Base-by-base conservation (phyloP, 768 basidiomycete genomes). In the Termitomyces sp. region DNA sequence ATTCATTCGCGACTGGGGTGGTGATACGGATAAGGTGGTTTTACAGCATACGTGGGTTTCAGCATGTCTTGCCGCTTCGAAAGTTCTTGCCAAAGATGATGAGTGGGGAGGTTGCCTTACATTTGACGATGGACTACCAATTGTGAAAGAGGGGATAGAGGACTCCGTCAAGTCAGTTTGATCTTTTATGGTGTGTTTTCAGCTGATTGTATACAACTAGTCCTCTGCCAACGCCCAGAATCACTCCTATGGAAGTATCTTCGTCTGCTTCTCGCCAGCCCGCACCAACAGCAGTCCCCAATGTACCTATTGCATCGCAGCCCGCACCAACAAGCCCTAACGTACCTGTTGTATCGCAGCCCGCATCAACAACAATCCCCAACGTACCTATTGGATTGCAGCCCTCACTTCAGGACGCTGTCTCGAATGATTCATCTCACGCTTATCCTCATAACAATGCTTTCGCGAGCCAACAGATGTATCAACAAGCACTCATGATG, bases 181-280 rank as follows among this genome's bases (percentile, higher is more conserved):
- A 18, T 51, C 46, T 39, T 33, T 36, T 49, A n/a, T 34, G 8
- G 50, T 34, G 37, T 46, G 16, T 42, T 47, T 33, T 60, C 28
- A 49, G 29, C 28, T 46, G 56, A 61, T 51, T 59, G 24, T 56
- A 54, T 70, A 65, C 68, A 80, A 84, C 80, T 81, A 83, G 81
- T 64, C 77, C 80, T 54, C 66, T 87, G 54, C 85, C 85, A 33
- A 87, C 85, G 4, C 86, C 86, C 18, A 75, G 85, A 28, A 73
- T 76, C 16, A 85, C 83, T 15, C 84, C 85, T 16, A 71, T 76
- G 13, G 75, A 75, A 39, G 57, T 63, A 20, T 47, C 54, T 16
- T 41, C 58, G 20, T 33, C 26, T 46, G 42, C 41, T 47, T 22
- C 54, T 41, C 18, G 18, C 16, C 58, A 45, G 46, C 36, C 36